Evolutionary conservation across 495 filamentous ascomycete genomes (phyloP), one percentile per base, ranked within the genome.

Genomic region (Parachaetomium inaequale): DNA sequence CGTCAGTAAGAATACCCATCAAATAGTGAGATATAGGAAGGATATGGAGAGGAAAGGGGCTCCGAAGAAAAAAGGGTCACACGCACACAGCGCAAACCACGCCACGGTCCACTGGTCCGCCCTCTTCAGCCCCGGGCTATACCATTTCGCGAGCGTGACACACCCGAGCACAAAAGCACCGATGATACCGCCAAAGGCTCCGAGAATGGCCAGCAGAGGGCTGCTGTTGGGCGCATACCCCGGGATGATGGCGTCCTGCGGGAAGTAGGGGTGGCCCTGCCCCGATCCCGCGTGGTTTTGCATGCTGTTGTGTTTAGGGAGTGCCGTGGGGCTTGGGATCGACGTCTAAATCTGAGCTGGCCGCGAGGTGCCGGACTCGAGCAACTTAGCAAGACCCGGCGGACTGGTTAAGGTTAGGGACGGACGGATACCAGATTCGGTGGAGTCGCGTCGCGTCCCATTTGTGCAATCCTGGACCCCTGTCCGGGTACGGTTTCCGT

Each of bases 191-290:
- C 67, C 79, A 63, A 88, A 83, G 46, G 73, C 64, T 29, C 66
- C 64, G 5, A 86, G 72, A 11, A 87, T 75, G 29, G 71, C 66
- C n/a, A 69, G 64, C n/a, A 85, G 72, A 26, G 75, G 70, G 32
- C 75, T 75, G 21, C 71, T 73, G 72, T 89, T 80, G 12, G 72
- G 68, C 47, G 78, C 68, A 72, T 90, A 94, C 31, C 74, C 79
- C 14, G 79, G 74, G 50, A 94, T 85, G 21, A 76, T 58, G 15
- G 82, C 83, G 51, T 84, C 83, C 4, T 82, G 66, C 14, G 90
- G 90, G 64, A 88, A 89, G 71, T 92, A 93, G 11, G 90, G 88
- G 64, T 93, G 88, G 38, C 38, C n/a, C 14, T 23, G n/a, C 7
- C 6, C 25, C 21, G 11, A 23, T 21, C 42, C 42, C n/a, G 19